Base-by-base conservation (phyloP, 192 early-diverging fungal genomes). In the Coemansia sp. region DNA sequence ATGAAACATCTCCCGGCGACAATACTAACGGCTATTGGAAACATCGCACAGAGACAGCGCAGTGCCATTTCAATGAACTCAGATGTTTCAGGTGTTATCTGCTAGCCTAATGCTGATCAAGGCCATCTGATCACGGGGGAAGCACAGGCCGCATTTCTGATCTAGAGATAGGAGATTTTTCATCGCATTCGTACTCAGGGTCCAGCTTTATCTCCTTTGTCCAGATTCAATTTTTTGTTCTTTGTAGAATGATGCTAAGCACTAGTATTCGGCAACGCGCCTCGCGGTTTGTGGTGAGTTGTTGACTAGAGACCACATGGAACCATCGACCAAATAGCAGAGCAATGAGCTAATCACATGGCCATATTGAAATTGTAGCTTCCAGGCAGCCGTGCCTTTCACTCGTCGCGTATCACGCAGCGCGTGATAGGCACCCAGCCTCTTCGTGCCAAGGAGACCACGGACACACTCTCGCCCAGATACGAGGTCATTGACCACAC, bases 401-500 rank as follows among this genome's bases (percentile, higher is more conserved):
- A 90, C 72, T 73, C 81, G 60, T 86, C 90, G 55, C 76, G 85
- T 61, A 84, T 83, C 68, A 77, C 88, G 37, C 76, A 77, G 71
- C 85, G 86, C 63, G 86, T 95, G 42, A 85, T 90, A 58, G 84
- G 90, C 50, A 88, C 84, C 37, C 82, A 90, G 61, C 90, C 94
- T 37, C 86, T 95, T 61, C 86, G 87, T 56, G 91, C 90, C 16
- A 87, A 86, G 63, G 83, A 88, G 69, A 84, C 91, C 47, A 83
- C 86, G 42, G 78, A 72, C 68, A 71, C 68, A 42, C 62, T 75
- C 36, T 76, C 76, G 63, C 76, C 77, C 64, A 88, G 91, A 62
- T 99, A 99, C 85, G 91, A 94, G 61, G 88, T 99, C 73, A 94
- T 97, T 59, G 97, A 99, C 76, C 97, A 99, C 80, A 92, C 93